Percentiles rank a stretch among this genome's conserved stretches.
phyloP scores from a whole-genome alignment of 2,329 filamentous ascomycete genomes.

The Hypocreales sp. region DNA sequence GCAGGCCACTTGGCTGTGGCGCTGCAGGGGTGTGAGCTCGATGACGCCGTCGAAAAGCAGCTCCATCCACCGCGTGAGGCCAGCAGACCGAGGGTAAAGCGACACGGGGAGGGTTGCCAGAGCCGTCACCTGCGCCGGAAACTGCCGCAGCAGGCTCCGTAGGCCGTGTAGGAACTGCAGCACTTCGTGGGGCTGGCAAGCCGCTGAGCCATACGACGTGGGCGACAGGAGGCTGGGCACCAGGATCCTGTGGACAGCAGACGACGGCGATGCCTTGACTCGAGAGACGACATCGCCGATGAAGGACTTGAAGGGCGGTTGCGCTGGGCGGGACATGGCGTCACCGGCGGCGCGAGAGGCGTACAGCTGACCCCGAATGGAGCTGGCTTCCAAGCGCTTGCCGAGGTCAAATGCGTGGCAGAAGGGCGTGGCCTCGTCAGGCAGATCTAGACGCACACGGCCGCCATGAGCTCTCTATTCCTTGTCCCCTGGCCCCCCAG shows the following conservation, averaged over 20 bases:
- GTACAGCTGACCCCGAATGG: slow-evolving; percentile 32
- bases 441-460: background rate
- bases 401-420: slow-evolving; percentile 62
- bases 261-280: slow-evolving; percentile 39
- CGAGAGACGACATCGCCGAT: slow-evolving; percentile 40
- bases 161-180: slow-evolving; percentile 71
- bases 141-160: slow-evolving; percentile 55
- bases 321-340: slow-evolving; percentile 8
- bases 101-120: slow-evolving; percentile 67
- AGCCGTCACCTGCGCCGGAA: slow-evolving; percentile 49
- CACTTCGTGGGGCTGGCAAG: slow-evolving; percentile 55
- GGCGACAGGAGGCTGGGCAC: slow-evolving; percentile 79
- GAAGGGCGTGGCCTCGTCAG: slow-evolving; percentile 25
- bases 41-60: slow-evolving; percentile 71
- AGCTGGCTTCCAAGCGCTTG: slow-evolving; percentile 38
- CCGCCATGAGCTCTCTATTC: too few species aligned
- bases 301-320: slow-evolving; percentile 40
- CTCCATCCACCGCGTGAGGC: slow-evolving; percentile 75
- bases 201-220: slow-evolving; percentile 58
- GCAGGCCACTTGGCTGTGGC: slow-evolving; percentile 35
- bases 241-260: slow-evolving; percentile 62
- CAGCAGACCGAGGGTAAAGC: slow-evolving; percentile 60
- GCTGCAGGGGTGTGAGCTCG: slow-evolving; percentile 60
- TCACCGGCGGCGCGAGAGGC: slow-evolving; percentile 34
- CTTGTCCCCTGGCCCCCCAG: too few species aligned